Evolutionary conservation across 2,329 filamentous ascomycete genomes (phyloP), one percentile per base, ranked within the genome.

Genomic region (Alternaria ventricosa): DNA sequence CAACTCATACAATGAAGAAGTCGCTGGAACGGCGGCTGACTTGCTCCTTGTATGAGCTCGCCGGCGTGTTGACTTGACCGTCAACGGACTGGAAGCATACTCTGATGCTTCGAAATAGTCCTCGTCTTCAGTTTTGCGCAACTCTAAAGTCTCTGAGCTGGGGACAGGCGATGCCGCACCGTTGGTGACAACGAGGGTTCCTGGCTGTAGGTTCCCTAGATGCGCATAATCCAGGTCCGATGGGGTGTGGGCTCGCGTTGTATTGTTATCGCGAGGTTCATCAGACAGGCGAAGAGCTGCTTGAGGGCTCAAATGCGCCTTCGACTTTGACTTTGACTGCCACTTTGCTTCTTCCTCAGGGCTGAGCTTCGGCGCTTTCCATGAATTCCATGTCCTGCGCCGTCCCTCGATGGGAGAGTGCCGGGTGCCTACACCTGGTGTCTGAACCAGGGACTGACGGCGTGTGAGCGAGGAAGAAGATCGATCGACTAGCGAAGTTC

Each of bases 101-200:
- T 73, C 74, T 25, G 69, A 45, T 6, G 60, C 62, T 15, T 71
- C 69, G 47, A 79, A 79, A 59, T 80, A 78, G 27, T 79, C 77
- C 1, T 70, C 70, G 28, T 71, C 67, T 45, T 65, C 57, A 53
- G 41, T 36, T 15, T 56, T 28, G 8, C 58, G 55, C 13, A 68
- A 67, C 22, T 62, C 67, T 11, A 62, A 30, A 11, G 68, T 46
- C 23, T 55, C 66, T 44, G 78, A 69, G 62, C 81, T 82, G 4
- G 81, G 77, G 50, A 80, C 81, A 13, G 84, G 83, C 4, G 83
- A 84, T 10, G 81, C 76, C 15, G 79, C 76, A 9, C 83, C 84
- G 60, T 85, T 85, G 6, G 82, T 84, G 18, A 85, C 79, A 18
- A 80, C 77, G 9, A 85, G 74, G 4, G 82, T 81, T 8, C 84